Percentiles rank a stretch among this genome's conserved stretches.
Evolutionary conservation across 208 protist genomes (phyloP).

Genomic region (Crithidia bombi): DNA sequence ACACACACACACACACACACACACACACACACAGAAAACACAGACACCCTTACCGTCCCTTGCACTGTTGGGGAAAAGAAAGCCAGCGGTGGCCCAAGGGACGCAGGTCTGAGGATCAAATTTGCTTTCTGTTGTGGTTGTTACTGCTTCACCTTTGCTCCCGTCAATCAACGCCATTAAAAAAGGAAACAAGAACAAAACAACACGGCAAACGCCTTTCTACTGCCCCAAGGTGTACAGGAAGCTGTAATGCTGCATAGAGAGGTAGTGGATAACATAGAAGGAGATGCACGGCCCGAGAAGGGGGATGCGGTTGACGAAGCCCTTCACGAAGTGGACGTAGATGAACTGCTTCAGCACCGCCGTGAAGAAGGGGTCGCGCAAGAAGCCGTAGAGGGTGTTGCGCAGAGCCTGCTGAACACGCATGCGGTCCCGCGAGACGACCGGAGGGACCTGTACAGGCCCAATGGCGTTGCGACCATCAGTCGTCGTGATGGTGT

Average conservation of each 20-base stretch:
- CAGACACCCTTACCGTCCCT: too few relatives aligned
- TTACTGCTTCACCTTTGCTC: too few relatives aligned
- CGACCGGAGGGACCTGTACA: slow-evolving; percentile 25
- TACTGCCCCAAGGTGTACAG: slow-evolving; percentile 80
- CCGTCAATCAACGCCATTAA: too few relatives aligned
- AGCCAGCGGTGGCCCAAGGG: too few relatives aligned
- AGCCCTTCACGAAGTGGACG: slow-evolving; percentile 66
- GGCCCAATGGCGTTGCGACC: slow-evolving; percentile 22
- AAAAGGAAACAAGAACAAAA: neutral
- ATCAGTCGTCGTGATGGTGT: neutral
- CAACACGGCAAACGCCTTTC: neutral
- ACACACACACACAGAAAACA: neutral
- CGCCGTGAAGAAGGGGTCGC: slow-evolving; percentile 83
- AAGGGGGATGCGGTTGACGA: slow-evolving; percentile 74
- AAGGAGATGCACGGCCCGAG: slow-evolving; percentile 62
- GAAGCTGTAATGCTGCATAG: slow-evolving; percentile 88
- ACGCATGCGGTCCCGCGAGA: slow-evolving; percentile 71
- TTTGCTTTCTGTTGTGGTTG: too few relatives aligned
- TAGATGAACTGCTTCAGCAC: slow-evolving; percentile 75
- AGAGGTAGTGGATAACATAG: slow-evolving; percentile 75
- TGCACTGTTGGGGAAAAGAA: too few relatives aligned
- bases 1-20: neutral
- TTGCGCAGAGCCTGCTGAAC: slow-evolving; percentile 72
- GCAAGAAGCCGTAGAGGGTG: slow-evolving; percentile 52
- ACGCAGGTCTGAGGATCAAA: too few relatives aligned